Base-by-base conservation (phyloP, 2,329 filamentous ascomycete species). In the Fusarium sp. region DNA sequence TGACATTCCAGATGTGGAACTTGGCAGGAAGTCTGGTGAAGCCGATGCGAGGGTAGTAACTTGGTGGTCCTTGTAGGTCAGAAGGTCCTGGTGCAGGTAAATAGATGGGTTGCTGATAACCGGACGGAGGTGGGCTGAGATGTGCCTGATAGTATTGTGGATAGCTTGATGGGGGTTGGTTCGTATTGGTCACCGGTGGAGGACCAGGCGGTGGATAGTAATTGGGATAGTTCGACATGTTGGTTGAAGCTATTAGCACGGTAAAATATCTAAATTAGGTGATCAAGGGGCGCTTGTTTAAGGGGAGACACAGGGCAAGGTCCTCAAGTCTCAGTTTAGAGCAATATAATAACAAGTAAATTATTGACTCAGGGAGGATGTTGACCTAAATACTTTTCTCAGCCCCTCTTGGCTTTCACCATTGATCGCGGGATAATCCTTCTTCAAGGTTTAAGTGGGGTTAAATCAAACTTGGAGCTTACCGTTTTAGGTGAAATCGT, bases 1-100 rank as follows among this genome's bases (percentile, higher is more conserved):
- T 38, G 5, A 56, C 59, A 3, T 64, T 64, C 59, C 59, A 66
- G 5, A 66, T 50, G 4, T 66, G 41, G 6, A 66, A 66, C 9
- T 18, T 64, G 0, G 24, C 2, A 8, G 63, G 24, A 1, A 66
- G 36, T 17, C 48, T 55, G 3, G 30, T 56, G 8, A 66, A 64
- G 22, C 63, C 59, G 2, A 56, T 14, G 0, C 36, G 11, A 26
- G 59, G 48, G 9, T 64, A 28, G 15, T 64, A 42, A 3, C 22
- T 18, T 2, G 28, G 18, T 5, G 30, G 24, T 6, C 22, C 35
- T 20, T 45, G 35, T 2, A 14, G 3, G 4, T 17, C 15, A 35
- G 17, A 20, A 8, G 39, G 18, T 11, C 22, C 22, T 20, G 44
- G 5, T 5, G 56, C 6, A 9, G 26, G 11, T 8, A 7, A 11